These are phyloP conservation scores for Boletus sp. DNA, from an alignment of 768 basidiomycete species.

Conservation along the genomic window DNA sequence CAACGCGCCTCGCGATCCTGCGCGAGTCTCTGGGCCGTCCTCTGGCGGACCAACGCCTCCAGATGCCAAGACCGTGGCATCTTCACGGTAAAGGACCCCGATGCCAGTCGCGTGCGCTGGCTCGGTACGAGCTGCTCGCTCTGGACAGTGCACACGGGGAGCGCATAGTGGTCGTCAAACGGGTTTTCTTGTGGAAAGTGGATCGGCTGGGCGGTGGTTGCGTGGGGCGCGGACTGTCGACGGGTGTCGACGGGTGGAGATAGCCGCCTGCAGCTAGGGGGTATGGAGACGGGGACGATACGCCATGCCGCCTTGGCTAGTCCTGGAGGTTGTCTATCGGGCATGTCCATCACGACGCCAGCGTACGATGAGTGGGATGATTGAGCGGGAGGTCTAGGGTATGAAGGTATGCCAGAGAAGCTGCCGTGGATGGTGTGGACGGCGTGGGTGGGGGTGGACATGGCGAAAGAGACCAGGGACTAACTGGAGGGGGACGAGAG, in stretches of 20 bases:
- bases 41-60: constrained; percentile 28
- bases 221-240: constrained; percentile 13
- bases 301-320: constrained; percentile 28
- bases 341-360: constrained; percentile 24
- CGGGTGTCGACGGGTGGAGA: constrained; percentile 9
- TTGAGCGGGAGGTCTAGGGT: constrained; percentile 12
- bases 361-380: constrained; percentile 20
- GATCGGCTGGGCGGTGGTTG: constrained; percentile 15
- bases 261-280: constrained; percentile 30
- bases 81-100: constrained; percentile 25
- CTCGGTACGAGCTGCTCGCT: constrained; percentile 12
- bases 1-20: constrained; percentile 41
- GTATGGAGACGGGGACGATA: constrained; percentile 14
- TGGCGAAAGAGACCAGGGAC: constrained; percentile 16
- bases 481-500: constrained; percentile 2
- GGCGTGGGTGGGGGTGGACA: constrained; percentile 27
- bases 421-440: constrained; percentile 33
- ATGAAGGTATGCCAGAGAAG: constrained; percentile 28
- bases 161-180: constrained; percentile 24
- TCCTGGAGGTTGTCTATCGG: constrained; percentile 22
- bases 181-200: constrained; percentile 25
- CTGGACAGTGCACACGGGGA: constrained; percentile 6
- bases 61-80: constrained; percentile 23
- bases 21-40: constrained; percentile 31
- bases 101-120: constrained; percentile 29